Percentiles rank a stretch among this genome's conserved stretches.
These are phyloP conservation scores for Suillus hirtellus DNA, from an alignment of 768 basidiomycete genomes.

Conservation along the genomic window DNA sequence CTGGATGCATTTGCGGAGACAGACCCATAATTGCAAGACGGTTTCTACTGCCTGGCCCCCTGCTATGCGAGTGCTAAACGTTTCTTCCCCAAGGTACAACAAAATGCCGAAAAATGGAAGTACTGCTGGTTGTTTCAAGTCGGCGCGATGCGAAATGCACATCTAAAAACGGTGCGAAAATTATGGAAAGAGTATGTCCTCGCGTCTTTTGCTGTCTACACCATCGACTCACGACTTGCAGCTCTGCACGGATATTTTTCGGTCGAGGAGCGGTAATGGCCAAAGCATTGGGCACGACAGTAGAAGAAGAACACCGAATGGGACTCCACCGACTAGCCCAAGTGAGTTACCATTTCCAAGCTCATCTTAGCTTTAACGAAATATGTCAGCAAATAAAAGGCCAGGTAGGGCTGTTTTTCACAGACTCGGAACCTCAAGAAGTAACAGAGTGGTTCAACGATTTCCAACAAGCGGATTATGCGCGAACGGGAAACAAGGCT, in stretches of 20 bases:
- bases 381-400: conserved; percentile 82
- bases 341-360: conserved; percentile 41
- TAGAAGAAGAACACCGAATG: conserved; percentile 80
- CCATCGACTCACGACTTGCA: conserved; percentile 28
- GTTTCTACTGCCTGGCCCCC: conserved; percentile 2
- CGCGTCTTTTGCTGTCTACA: not conserved
- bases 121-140: conserved; percentile 97
- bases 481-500: conserved; percentile 83
- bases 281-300: conserved; percentile 87
- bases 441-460: conserved; percentile 93
- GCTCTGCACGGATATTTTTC: conserved; percentile 89
- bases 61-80: conserved; percentile 9
- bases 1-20: not conserved
- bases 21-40: not conserved
- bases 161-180: conserved; percentile 89
- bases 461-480: conserved; percentile 89
- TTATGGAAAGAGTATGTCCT: conserved; percentile 86
- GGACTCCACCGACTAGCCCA: conserved; percentile 81
- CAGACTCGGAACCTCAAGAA: conserved; percentile 85
- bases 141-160: conserved; percentile 92
- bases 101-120: conserved; percentile 83
- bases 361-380: conserved; percentile 1
- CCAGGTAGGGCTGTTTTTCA: conserved; percentile 92
- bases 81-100: conserved; percentile 60
- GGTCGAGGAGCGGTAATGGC: conserved; percentile 89